Evolutionary conservation across 1,284 basidiomycete species (phyloP).

Genomic region (Apiotrichum porosum): DNA sequence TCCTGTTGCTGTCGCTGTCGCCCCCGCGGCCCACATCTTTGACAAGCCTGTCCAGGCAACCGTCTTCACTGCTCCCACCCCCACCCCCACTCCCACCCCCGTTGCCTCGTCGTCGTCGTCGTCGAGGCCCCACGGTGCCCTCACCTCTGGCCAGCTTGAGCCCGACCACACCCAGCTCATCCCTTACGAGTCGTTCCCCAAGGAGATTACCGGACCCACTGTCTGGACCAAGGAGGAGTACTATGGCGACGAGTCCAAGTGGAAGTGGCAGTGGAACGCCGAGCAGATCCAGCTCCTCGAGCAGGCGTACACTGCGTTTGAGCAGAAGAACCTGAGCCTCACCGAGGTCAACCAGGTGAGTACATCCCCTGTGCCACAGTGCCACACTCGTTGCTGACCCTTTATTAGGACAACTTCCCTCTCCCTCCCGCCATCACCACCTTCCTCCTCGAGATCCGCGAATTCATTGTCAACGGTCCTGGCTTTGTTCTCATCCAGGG

Average conservation of each 20-base stretch:
- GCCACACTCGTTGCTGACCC: not conserved
- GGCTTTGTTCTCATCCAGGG: slow-evolving; percentile 51
- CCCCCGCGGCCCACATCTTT: not conserved
- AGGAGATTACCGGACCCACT: slow-evolving; percentile 38
- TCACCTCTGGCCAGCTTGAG: slow-evolving; percentile 34
- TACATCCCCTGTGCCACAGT: not conserved
- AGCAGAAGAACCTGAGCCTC: slow-evolving; percentile 19
- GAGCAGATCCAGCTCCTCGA: slow-evolving; percentile 28
- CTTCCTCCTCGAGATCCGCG: slow-evolving; percentile 26
- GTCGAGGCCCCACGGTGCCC: not conserved
- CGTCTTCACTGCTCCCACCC: not conserved
- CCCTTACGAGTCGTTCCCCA: slow-evolving; percentile 43
- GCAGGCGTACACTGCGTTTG: slow-evolving; percentile 26
- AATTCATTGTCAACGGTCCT: slow-evolving; percentile 33
- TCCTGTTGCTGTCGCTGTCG: not conserved
- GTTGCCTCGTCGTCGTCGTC: not conserved
- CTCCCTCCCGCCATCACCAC: slow-evolving; percentile 14
- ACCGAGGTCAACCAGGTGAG: slow-evolving; percentile 30
- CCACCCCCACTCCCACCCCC: not conserved
- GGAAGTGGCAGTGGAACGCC: slow-evolving; percentile 30
- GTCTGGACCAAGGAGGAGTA: slow-evolving; percentile 36
- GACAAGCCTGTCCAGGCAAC: not conserved
- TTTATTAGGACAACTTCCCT: slow-evolving; percentile 27
- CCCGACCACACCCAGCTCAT: slow-evolving; percentile 18
- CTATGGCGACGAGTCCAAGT: slow-evolving; percentile 19